Base-by-base conservation (phyloP, 768 basidiomycete genomes). In the Boletus subparvulus region DNA sequence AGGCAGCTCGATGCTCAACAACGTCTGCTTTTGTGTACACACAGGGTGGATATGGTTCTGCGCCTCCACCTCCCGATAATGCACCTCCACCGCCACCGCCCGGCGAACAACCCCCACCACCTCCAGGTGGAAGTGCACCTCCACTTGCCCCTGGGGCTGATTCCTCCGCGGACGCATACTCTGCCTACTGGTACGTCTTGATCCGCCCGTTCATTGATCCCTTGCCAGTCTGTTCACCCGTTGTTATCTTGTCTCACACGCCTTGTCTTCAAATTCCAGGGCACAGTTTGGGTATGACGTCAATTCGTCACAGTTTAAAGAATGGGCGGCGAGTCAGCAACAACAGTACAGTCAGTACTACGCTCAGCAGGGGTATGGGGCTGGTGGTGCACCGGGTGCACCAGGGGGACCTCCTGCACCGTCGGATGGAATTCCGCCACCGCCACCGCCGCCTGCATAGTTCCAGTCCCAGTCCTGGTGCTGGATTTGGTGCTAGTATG, bases 281-380 rank as follows among this genome's bases (percentile, higher is more conserved):
- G 86, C 90, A 58, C 85, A 87, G 6, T 91, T 90, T 65, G 90
- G 90, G 12, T 92, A 92, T 70, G 91, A 93, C 63, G 86, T 92
- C 57, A 92, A 92, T 67, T 88, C 91, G 4, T 65, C 80, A 2
- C 82, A 91, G 63, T 92, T 92, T 70, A 91, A 90, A 69, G 83
- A 88, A 63, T 92, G 90, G 90, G 83, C 83, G 39, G 83, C 86
- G 11, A 69, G 66, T 53, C 76, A 77, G 43, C 83, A 83, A 59
- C 87, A 89, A 61, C 85, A 88, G 64, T 90, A 92, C 62, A 79
- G 78, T 14, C 86, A 89, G 56, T 90, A 90, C 70, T 90, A 91
- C 65, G 79, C 81, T 16, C 79, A 83, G 50, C 79, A 83, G 50
- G 83, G 79, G 1, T 83, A 87, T 55, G 69, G 65, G 19, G 61